Evolutionary conservation across 768 basidiomycete species (phyloP), one percentile per base, ranked within the genome.

Genomic region (Phylloporus sp.): DNA sequence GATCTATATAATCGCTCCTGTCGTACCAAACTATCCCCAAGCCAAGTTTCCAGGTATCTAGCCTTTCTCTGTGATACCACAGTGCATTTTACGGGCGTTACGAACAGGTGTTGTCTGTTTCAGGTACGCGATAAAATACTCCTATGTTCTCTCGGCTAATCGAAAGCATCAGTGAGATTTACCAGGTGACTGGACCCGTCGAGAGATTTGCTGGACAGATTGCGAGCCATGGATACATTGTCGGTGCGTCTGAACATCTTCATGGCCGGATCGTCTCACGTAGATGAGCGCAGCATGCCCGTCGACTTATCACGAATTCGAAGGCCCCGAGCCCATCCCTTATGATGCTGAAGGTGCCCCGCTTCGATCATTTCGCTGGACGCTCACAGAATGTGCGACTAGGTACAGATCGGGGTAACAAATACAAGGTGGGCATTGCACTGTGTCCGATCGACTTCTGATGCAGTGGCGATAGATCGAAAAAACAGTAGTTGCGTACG

Each of bases 181-280:
- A 96, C 63, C 89, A 90, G 64, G 91, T 94, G 2, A 94, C 90
- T n/a, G 91, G 91, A 0, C 93, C 93, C 28, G 93, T 95, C n/a
- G 92, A 94, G 63, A 80, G 93, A 40, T 91, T 89, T 60, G 87
- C 86, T 0, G 82, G 86, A 13, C 86, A 88, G 68, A 90, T 93
- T 55, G 90, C 90, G 9, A 89, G 85, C 51, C 84, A 90, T 24
- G 90, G 90, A 53, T 90, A 79, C 54, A 78, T 91, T 38, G 87
- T 89, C 10, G 89, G 89, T 86, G 44, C 23, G 82, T 63, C 18
- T 13, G 28, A 29, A 23, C 24, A 28, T 28, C 23, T 22, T 39
- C 40, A 28, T 34, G 20, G 24, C 22, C 26, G 26, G 29, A 20
- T 42, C 14, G 17, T 20, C 17, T 56, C 43, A 55, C 1, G 15